Evolutionary conservation across 306 rosid genomes (phyloP), one percentile per base, ranked within the genome.

Genomic region (Astragalus glycyphyllos): DNA sequence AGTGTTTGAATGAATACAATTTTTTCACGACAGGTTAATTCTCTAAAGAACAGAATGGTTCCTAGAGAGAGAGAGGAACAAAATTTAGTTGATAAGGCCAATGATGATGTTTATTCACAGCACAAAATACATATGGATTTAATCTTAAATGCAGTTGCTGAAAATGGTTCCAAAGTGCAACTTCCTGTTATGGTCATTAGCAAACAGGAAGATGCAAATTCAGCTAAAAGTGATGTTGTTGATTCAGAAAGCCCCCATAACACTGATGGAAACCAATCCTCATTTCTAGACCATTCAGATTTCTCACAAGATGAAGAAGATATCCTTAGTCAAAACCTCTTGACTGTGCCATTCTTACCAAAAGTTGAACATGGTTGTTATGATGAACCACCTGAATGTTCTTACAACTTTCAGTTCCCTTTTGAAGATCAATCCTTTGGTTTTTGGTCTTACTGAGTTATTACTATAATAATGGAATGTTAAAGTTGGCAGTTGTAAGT

Each of bases 181-280:
- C 70, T 63, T 55, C 59, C 84, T 65, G 77, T 65, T 47, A 78
- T 69, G 61, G 77, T 71, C 71, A 73, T 53, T 1, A 83, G 83
- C 79, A 91, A 86, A 74, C 91, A 77, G 26, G 97, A 92, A 80
- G 87, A 87, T 49, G 96, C 88, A 44, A 92, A 87, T 69, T 92
- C 97, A 37, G 84, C 85, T 2, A 89, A 81, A 74, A 87, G 97
- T 34, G 96, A 83, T 66, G 84, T 75, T 35, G 76, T 86, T 17
- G 88, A 89, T 75, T 87, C 96, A 0, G 96, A 87, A 3, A 89
- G 96, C 66, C 84, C 86, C 16, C 78, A 77, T 71, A 74, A 79
- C 72, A 66, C 85, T 26, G 90, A 91, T 69, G 75, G 75, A 54
- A 85, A 88, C 77, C 79, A 4, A 50, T 79, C 86, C 5, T 77